These are phyloP conservation scores for Naegleria gruberi DNA, from an alignment of 208 protist species.

Conservation along the genomic window DNA sequence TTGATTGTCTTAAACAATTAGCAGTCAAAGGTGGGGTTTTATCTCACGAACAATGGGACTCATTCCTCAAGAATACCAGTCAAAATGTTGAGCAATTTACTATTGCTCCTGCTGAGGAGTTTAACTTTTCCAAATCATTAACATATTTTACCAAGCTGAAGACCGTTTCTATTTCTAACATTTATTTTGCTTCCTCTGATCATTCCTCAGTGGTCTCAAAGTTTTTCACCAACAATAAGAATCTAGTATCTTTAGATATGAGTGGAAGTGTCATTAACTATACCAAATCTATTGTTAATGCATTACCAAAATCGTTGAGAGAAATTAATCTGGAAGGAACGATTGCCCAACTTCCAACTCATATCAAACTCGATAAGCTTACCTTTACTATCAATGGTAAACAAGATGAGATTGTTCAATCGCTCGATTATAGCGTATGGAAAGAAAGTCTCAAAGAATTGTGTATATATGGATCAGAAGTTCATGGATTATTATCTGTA, in stretches of 20 bases:
- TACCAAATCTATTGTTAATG: background rate
- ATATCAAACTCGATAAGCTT: background rate
- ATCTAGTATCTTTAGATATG: background rate
- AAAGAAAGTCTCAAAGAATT: background rate
- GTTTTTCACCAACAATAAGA: background rate
- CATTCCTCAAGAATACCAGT: background rate
- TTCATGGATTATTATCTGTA: background rate
- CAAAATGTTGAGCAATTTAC: background rate
- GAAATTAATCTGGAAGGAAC: background rate
- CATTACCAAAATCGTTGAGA: background rate
- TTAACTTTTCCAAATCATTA: background rate
- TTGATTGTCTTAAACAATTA: background rate
- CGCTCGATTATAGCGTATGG: background rate
- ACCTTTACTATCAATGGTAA: background rate
- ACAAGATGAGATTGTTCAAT: background rate
- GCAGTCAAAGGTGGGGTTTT: background rate
- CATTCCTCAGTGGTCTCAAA: background rate
- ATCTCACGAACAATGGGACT: background rate
- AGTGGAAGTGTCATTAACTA: background rate
- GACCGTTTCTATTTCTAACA: background rate
- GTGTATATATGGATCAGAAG: background rate
- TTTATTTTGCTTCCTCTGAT: no score
- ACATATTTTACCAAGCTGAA: no score
- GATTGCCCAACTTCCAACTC: background rate
- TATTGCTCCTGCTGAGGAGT: background rate